phyloP scores from a whole-genome alignment of 352 stramenopile genomes.

The Globisporangium spiculum region DNA sequence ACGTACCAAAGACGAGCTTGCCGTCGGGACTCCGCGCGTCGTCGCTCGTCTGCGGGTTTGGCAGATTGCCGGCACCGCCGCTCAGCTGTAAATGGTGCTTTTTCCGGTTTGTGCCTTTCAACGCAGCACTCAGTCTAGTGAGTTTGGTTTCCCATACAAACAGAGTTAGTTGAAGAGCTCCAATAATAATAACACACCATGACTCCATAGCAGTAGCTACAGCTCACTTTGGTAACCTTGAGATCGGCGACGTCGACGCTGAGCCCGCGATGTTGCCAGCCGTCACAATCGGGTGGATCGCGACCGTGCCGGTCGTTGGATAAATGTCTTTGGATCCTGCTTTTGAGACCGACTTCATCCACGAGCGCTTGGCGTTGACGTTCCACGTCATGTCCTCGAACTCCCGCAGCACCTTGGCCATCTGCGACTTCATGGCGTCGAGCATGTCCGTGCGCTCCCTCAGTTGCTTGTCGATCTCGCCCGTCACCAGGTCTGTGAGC shows the following conservation, averaged over 20 bases:
- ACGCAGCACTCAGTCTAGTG: slow-evolving; percentile 8
- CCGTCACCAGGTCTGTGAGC: slow-evolving; percentile 59
- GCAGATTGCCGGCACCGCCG: slow-evolving; percentile 18
- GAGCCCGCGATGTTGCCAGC: slow-evolving; percentile 25
- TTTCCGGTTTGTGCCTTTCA: slow-evolving; percentile 36
- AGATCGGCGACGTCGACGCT: slow-evolving; percentile 10
- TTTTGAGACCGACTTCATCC: slow-evolving; percentile 62
- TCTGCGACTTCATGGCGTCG: slow-evolving; percentile 63
- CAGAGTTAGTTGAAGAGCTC: neutral
- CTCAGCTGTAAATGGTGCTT: slow-evolving; percentile 43
- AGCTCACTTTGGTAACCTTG: slow-evolving; percentile 49
- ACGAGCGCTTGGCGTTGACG: slow-evolving; percentile 57
- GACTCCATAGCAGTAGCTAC: neutral
- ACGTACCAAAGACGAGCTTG: slow-evolving; percentile 63
- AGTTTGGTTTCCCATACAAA: neutral
- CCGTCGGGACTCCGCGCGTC: slow-evolving; percentile 45
- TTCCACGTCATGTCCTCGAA: slow-evolving; percentile 64
- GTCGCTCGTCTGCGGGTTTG: slow-evolving; percentile 20
- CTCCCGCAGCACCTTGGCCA: slow-evolving; percentile 63
- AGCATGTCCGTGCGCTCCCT: slow-evolving; percentile 45
- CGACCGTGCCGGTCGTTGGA: slow-evolving; percentile 16
- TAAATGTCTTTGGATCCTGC: slow-evolving; percentile 23
- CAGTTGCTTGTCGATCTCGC: slow-evolving; percentile 62
- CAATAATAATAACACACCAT: neutral
- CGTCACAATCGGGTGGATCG: slow-evolving; percentile 36